Base-by-base conservation (phyloP, 495 filamentous ascomycete species). In the Umbilicaria muhlenbergii region DNA sequence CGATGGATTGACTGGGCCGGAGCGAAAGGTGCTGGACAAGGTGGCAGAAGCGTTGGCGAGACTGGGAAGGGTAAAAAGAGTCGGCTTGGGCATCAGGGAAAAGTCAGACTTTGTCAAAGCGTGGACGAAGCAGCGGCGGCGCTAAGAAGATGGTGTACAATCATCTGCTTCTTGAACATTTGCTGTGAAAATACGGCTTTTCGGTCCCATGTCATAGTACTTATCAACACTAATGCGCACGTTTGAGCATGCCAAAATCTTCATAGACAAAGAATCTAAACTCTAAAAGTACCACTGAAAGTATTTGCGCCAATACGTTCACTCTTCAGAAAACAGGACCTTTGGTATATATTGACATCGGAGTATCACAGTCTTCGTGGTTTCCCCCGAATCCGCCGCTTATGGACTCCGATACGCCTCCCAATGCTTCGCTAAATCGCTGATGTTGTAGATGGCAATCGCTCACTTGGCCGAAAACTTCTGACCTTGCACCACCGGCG, bases 41-140 rank as follows among this genome's bases (percentile, higher is more conserved):
- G 75, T 95, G 11, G 83, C 74, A 1, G 91, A 96, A 35, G 77
- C 86, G 12, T 62, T 99, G 39, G 89, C 92, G n/a, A 65, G 89
- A 32, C 59, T 99, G 45, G 87, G 86, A 1, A 70, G 91, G 46
- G 86, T 86, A n/a, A 94, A 89, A 70, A 69, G 92, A 33, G 83
- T 99, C 13, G 85, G 78, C 0, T 57, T 99, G 57, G 83, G 83
- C 2, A 66, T 92, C 45, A 63, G 60, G 53, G 88, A 94, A 34
- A 99, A 99, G 67, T 64, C 69, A 44, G 76, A 73, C 12, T 96
- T 96, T 64, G 72, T 92, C 7, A 62, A 74, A 36, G 72, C 71
- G 41, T 87, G 73, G 81, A 64, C 50, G 24, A 69, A 60, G 54
- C 67, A 54, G 37, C 49, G 60, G 35, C 53, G 57, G 42, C 50